Evolutionary conservation across 2,329 filamentous ascomycete species (phyloP), one percentile per base, ranked within the genome.

Genomic region (Fusarium fracticaudum): DNA sequence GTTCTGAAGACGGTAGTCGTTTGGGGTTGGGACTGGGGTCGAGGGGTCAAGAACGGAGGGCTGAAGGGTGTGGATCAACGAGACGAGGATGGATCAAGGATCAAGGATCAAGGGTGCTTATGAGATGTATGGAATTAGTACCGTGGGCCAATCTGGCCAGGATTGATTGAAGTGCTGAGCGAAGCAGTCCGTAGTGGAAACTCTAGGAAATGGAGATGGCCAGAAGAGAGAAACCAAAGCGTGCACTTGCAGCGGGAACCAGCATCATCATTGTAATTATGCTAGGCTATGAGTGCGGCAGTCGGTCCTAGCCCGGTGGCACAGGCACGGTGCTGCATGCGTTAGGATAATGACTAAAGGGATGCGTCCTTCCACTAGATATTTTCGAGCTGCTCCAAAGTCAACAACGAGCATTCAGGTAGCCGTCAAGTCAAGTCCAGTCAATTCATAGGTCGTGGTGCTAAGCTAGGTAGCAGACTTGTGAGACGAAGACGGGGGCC

Each of bases 1-100:
- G 75, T 77, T 75, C 70, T 70, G 74, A 78, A 76, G 75, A 78
- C 75, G 70, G 75, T 77, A 76, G 76, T 77, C 74, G 77, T 78
- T 78, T 77, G 75, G 76, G 72, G 74, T 71, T 76, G 59, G 61
- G 72, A 71, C 76, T 77, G 70, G 76, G 76, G 65, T 55, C 61
- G 62, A 64, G 72, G 72, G 73, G 64, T 71, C 66, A 60, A 72
- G 64, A 71, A 67, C 65, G 59, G 74, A 78, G 70, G 76, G 75
- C 75, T 78, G 76, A 78, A 67, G 70, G 75, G 77, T 66, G 77
- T 78, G 73, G 59, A 66, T 64, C 71, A 71, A 79, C 58, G 54
- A 73, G 67, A 66, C 69, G 60, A 60, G 69, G 73, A 58, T 60
- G 71, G 71, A 58, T 55, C 60, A 59, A 57, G 71, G 71, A 58